These are phyloP conservation scores for Pseudotsuga menziesii DNA, from an alignment of 75 land plant genomes.

Conservation along the genomic window DNA sequence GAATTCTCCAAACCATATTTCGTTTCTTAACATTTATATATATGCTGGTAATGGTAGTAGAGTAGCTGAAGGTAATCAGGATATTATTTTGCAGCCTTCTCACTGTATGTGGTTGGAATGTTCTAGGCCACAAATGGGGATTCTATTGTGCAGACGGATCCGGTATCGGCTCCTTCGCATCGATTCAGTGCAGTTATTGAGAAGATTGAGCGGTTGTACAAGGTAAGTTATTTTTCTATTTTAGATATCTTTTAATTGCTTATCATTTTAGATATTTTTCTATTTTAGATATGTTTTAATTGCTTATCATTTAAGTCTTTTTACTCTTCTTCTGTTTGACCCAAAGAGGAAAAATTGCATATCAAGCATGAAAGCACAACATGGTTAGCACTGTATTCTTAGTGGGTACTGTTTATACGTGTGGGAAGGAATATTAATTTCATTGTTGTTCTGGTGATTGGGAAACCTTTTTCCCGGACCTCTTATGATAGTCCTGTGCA, in stretches of 20 bases:
- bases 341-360: background rate
- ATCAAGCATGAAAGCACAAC: background rate
- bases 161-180: slow-evolving; percentile 31
- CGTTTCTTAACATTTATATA: background rate
- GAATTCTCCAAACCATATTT: background rate
- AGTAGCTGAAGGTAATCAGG: background rate
- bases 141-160: slow-evolving; percentile 6
- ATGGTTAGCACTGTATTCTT: background rate
- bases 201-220: slow-evolving; percentile 84
- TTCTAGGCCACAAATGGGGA: slow-evolving; percentile 8
- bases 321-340: background rate
- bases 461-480: background rate
- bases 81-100: background rate
- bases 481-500: background rate
- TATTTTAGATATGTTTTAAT: background rate
- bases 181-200: slow-evolving; percentile 87
- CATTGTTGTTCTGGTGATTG: background rate
- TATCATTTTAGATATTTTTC: background rate
- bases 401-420: background rate
- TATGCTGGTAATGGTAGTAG: background rate
- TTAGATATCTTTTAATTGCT: background rate
- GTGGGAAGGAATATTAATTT: background rate
- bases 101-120: background rate
- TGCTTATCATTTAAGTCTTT: background rate
- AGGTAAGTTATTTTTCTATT: slow-evolving; percentile 32